Conservation (phyloP, 2,329 filamentous ascomycete genomes). For the Pseudocercospora macadamiae region DNA sequence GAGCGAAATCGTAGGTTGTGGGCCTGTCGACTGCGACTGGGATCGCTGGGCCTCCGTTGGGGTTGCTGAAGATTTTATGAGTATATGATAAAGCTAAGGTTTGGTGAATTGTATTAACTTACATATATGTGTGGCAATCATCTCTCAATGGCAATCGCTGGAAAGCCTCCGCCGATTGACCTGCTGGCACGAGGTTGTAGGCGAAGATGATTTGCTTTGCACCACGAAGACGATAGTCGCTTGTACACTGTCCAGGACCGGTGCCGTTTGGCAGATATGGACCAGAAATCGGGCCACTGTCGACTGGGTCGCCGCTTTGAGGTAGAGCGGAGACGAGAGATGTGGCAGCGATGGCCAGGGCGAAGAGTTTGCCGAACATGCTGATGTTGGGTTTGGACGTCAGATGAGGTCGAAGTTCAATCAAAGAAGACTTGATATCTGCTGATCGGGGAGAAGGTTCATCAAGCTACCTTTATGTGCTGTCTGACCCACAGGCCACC, state of each 20-base stretch:
- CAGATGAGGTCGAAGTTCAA: neutral
- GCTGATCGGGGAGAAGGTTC: neutral
- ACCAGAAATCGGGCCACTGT: constrained; percentile 14
- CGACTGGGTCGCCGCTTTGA: constrained; percentile 15
- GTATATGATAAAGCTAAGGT: neutral
- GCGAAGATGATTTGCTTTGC: constrained; percentile 5
- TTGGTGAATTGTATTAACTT: neutral
- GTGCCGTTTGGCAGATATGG: constrained; percentile 16
- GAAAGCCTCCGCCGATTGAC: constrained; percentile 17
- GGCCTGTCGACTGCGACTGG: constrained; percentile 13
- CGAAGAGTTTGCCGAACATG: neutral
- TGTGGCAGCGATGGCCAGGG: neutral
- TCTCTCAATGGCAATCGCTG: constrained; percentile 17
- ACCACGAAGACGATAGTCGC: constrained; percentile 2
- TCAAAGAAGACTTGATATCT: neutral
- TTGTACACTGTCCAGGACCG: constrained; percentile 14
- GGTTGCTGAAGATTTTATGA: neutral
- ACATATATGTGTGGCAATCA: constrained; percentile 12
- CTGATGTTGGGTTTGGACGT: neutral
- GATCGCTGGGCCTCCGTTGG: constrained; percentile 9
- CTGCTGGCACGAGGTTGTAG: constrained; percentile 14
- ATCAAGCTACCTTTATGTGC: neutral
- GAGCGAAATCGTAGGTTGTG: constrained; percentile 10
- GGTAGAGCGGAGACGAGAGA: constrained; percentile 3
- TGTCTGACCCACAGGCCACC: neutral